Evolutionary conservation across 1,284 basidiomycete genomes (phyloP), one percentile per base, ranked within the genome.

Genomic region (Cystobasidium sp.): DNA sequence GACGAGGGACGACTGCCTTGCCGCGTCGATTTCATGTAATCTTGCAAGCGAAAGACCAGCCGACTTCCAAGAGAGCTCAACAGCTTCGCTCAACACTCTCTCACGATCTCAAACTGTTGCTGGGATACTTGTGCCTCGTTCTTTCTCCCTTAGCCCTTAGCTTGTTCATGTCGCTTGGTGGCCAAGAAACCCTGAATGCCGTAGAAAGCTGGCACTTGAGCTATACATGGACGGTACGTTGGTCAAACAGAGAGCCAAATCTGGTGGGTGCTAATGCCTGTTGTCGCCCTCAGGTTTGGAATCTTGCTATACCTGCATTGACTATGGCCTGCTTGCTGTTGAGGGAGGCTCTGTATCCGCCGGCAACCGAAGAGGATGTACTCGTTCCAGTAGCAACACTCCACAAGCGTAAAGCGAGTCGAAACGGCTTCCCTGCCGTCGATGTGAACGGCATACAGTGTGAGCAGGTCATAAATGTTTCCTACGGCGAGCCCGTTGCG

Each of bases 21-120:
- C 62, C 62, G 10, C 41, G n/a, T 8, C 62, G 62, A 5, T 64
- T 64, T 37, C 41, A 64, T 16, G 22, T 47, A 1, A 64, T 64
- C 14, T 8, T 64, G 43, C 37, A 43, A 44, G 39, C 41, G n/a
- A 7, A 22, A 20, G 43, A 9, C 20, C 37, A 24, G 12, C 31
- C 69, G 10, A 8, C 41, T 20, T 20, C 8, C 43, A 20, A 64
- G 41, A 43, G 62, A 46, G 62, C 62, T 8, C 22, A 43, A 20
- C 7, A 14, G 18, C 46, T 64, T 46, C 31, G 62, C 14, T 20
- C 18, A 16, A 44, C 22, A 7, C 14, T 64, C 7, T 9, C 7
- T 8, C 14, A 20, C n/a, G 62, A 64, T 46, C 46, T 64, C 7
- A 18, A 44, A 43, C 8, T 24, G n/a, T 49, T 44, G 20, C 8